These are phyloP conservation scores for Talaromyces thailandensis DNA, from an alignment of 495 filamentous ascomycete genomes.

Conservation along the genomic window DNA sequence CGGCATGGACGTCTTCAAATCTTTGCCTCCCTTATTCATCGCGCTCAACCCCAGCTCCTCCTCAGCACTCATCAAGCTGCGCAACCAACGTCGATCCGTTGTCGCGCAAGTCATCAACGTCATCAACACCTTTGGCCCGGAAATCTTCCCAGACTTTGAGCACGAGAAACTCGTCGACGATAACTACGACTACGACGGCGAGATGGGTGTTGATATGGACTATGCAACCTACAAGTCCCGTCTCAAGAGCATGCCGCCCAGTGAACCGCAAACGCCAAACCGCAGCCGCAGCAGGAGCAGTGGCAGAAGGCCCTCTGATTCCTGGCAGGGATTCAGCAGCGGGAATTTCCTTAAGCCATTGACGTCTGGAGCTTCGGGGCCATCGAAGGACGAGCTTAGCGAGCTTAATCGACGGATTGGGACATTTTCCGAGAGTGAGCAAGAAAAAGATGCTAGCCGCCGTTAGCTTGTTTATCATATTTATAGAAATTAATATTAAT, in stretches of 20 bases:
- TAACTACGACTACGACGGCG: constrained; percentile 26
- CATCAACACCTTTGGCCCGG: constrained; percentile 83
- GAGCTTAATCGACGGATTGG: constrained; percentile 6
- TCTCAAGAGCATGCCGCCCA: constrained; percentile 21
- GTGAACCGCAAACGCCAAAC: constrained; percentile 42
- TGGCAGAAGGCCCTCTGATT: constrained; percentile 1
- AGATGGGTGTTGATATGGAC: constrained; percentile 12
- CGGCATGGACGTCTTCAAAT: constrained; percentile 92
- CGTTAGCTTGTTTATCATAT: background rate
- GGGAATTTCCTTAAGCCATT: constrained; percentile 1
- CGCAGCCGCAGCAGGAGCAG: constrained; percentile 50
- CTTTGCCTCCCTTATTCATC: constrained; percentile 69
- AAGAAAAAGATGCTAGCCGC: background rate
- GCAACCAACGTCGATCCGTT: constrained; percentile 58
- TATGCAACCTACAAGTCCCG: constrained; percentile 19
- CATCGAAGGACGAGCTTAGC: constrained; percentile 4
- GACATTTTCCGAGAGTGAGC: constrained; percentile 9
- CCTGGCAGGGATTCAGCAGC: constrained; percentile 1
- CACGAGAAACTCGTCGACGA: constrained; percentile 59
- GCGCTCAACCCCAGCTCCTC: constrained; percentile 67
- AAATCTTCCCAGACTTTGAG: constrained; percentile 87
- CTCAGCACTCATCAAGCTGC: constrained; percentile 66
- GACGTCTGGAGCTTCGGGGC: constrained; percentile 8
- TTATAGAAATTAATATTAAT: background rate
- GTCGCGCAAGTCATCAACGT: constrained; percentile 65